Percentiles rank a stretch among this genome's conserved stretches.
Conservation (phyloP, 2,329 filamentous ascomycete genomes). For the Pyricularia sp. region DNA sequence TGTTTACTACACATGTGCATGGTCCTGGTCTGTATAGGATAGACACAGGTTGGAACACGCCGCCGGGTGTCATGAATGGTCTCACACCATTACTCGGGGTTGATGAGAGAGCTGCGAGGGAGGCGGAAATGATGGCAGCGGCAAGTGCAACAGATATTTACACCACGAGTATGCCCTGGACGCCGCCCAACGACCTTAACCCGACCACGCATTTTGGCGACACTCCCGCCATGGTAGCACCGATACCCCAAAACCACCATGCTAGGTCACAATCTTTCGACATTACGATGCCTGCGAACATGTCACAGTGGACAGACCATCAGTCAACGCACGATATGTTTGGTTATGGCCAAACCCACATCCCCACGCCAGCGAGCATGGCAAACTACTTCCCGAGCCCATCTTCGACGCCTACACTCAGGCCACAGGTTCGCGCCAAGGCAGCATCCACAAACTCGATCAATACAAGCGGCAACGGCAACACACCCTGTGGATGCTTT, state of each 20-base stretch:
- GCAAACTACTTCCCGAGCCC: slow-evolving; percentile 27
- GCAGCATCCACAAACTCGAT: slow-evolving; percentile 12
- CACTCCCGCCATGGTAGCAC: slow-evolving; percentile 14
- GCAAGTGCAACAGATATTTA: slow-evolving; percentile 19
- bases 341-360: slow-evolving; percentile 16
- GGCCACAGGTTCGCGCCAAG: slow-evolving; percentile 17
- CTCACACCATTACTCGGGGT: slow-evolving; percentile 19
- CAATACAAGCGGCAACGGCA: slow-evolving; percentile 10
- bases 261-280: slow-evolving; percentile 24
- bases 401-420: slow-evolving; percentile 21
- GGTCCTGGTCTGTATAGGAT: slow-evolving; percentile 21
- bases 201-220: slow-evolving; percentile 18
- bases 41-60: slow-evolving; percentile 25
- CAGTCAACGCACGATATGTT: slow-evolving; percentile 17
- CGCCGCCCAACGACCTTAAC: slow-evolving; percentile 22
- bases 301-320: slow-evolving; percentile 13
- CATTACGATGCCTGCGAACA: slow-evolving; percentile 17
- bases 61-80: slow-evolving; percentile 20
- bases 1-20: slow-evolving; percentile 15
- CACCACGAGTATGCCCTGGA: slow-evolving; percentile 24
- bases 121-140: slow-evolving; percentile 2
- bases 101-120: slow-evolving; percentile 13
- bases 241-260: slow-evolving; percentile 15
- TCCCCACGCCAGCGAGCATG: slow-evolving; percentile 22
- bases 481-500: slow-evolving; percentile 31